These are phyloP conservation scores for Xylariomycetidae sp. DNA, from an alignment of 2,329 filamentous ascomycete genomes.

Conservation along the genomic window DNA sequence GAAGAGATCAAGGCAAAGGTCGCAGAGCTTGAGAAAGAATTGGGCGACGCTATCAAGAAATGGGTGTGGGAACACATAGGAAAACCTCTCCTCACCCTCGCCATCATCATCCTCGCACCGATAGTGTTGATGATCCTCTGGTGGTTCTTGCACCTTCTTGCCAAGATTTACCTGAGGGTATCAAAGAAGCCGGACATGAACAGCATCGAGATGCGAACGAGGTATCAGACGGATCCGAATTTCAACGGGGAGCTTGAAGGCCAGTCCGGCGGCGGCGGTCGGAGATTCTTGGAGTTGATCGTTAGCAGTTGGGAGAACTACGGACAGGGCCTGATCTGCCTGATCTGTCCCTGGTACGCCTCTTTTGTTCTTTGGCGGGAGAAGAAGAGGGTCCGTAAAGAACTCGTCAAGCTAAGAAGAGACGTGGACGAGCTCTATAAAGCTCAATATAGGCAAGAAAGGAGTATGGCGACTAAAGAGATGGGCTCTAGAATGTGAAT, in stretches of 20 bases:
- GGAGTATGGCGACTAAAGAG: background rate
- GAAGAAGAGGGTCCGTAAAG: slow-evolving; percentile 1
- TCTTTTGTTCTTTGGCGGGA: slow-evolving; percentile 1
- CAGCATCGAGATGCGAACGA: slow-evolving; percentile 1
- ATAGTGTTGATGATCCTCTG: slow-evolving; percentile 3
- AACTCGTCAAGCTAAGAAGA: slow-evolving; percentile 5
- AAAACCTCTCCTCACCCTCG: slow-evolving; percentile 3
- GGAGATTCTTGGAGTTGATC: background rate
- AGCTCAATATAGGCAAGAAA: background rate
- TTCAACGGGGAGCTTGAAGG: background rate
- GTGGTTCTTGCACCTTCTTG: slow-evolving; percentile 3
- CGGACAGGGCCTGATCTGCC: slow-evolving; percentile 5
- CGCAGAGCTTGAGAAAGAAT: slow-evolving; percentile 2
- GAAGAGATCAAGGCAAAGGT: slow-evolving; percentile 6
- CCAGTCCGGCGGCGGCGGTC: background rate
- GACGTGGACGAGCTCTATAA: background rate
- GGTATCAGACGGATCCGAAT: background rate
- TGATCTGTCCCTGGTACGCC: slow-evolving; percentile 3
- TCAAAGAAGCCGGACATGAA: background rate
- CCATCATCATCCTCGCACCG: slow-evolving; percentile 4
- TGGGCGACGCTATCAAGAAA: slow-evolving; percentile 1
- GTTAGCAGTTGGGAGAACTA: slow-evolving; percentile 4
- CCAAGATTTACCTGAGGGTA: slow-evolving; percentile 1
- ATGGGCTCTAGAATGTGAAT: too few species aligned
- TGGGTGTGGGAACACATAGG: slow-evolving; percentile 8